Percentiles rank a stretch among this genome's conserved stretches.
phyloP scores from a whole-genome alignment of 1,284 basidiomycete genomes.

The Pseudozyma sp. region DNA sequence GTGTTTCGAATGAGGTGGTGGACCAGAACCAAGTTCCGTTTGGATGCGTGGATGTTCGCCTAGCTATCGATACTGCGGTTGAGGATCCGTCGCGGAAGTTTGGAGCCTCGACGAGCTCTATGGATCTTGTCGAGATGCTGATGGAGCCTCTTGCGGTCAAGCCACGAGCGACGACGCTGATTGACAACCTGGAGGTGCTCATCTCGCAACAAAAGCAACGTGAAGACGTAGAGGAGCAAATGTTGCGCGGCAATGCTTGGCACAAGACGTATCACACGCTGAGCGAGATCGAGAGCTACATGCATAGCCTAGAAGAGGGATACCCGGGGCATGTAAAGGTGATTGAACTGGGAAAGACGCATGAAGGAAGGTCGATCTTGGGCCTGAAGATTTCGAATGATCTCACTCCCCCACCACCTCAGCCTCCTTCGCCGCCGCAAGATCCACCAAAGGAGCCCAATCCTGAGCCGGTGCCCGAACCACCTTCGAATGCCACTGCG shows the following conservation, averaged over 20 bases:
- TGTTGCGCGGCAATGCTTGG: slow-evolving; percentile 18
- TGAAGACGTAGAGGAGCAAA: not conserved
- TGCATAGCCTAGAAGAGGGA: slow-evolving; percentile 14
- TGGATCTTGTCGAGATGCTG: slow-evolving; percentile 1
- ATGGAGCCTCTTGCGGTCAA: slow-evolving; percentile 9
- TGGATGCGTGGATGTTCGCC: slow-evolving; percentile 38
- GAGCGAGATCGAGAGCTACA: slow-evolving; percentile 32
- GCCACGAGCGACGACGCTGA: slow-evolving; percentile 4
- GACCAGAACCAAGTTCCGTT: not conserved
- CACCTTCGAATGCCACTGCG: slow-evolving; percentile 11
- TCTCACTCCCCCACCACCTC: slow-evolving; percentile 4
- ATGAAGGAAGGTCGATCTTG: slow-evolving; percentile 39
- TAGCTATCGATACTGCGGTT: slow-evolving; percentile 14
- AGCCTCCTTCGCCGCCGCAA: slow-evolving; percentile 5
- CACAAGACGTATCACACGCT: slow-evolving; percentile 32
- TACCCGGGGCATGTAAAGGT: slow-evolving; percentile 31
- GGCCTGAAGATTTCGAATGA: slow-evolving; percentile 25
- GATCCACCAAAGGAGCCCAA: slow-evolving; percentile 3
- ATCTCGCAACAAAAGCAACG: slow-evolving; percentile 4
- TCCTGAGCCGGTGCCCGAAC: slow-evolving; percentile 6
- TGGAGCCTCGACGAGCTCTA: not conserved
- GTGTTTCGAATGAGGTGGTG: not conserved
- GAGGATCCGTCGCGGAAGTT: slow-evolving; percentile 9
- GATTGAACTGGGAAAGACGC: slow-evolving; percentile 33
- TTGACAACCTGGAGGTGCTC: slow-evolving; percentile 23